These are phyloP conservation scores for Kluyveromyces siamensis DNA, from an alignment of 805 yeast genomes.

Conservation along the genomic window DNA sequence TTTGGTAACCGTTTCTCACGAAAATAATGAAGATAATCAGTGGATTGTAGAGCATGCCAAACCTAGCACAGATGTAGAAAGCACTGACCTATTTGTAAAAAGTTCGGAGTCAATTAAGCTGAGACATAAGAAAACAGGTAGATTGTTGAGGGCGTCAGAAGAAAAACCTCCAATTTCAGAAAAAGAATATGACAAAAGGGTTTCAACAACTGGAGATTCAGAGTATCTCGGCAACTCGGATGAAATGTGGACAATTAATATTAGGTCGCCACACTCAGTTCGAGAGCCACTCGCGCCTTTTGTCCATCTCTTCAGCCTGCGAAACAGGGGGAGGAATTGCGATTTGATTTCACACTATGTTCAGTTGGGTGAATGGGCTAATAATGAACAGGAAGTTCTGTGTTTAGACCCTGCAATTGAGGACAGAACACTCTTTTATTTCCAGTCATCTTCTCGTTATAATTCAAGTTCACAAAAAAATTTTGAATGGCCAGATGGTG, in stretches of 20 bases:
- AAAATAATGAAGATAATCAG: conserved; percentile 52
- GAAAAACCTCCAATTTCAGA: conserved; percentile 82
- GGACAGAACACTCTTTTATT: conserved; percentile 61
- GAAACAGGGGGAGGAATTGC: conserved; percentile 62
- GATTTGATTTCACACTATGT: conserved; percentile 62
- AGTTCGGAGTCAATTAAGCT: conserved; percentile 54
- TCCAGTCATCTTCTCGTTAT: conserved; percentile 47
- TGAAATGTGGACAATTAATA: conserved; percentile 60
- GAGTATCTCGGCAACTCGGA: conserved; percentile 56
- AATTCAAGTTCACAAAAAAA: conserved; percentile 11
- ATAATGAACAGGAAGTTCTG: conserved; percentile 76
- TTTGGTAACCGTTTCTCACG: conserved; percentile 67
- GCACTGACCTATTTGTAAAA: conserved; percentile 28
- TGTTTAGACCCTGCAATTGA: conserved; percentile 70
- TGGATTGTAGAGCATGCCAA: conserved; percentile 56
- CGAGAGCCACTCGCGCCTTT: conserved; percentile 16
- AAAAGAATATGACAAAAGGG: conserved; percentile 84
- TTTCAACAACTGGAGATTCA: conserved; percentile 57
- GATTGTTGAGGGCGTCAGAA: conserved; percentile 56
- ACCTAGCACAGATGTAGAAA: conserved; percentile 19
- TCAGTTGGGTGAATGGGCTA: conserved; percentile 78
- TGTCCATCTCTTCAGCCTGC: conserved; percentile 50
- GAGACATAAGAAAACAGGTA: conserved; percentile 62
- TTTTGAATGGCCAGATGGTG: conserved; percentile 9
- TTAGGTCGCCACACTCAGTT: conserved; percentile 26